Evolutionary conservation across 176 grass and related monocot genomes (phyloP), one percentile per base, ranked within the genome.

Genomic region (Musa schizocarpa): DNA sequence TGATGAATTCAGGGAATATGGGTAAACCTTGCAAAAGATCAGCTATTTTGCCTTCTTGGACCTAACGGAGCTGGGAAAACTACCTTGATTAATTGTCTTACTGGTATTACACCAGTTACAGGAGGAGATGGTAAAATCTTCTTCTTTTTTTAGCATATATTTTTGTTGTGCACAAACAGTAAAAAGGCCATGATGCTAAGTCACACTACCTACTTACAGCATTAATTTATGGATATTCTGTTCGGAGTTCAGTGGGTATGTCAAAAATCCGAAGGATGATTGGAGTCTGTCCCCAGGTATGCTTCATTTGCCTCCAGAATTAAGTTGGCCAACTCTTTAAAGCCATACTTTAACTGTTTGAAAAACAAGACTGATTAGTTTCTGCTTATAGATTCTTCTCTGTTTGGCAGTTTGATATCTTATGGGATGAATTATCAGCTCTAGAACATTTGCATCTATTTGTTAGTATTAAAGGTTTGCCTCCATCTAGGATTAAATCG

Each of bases 21-120:
- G 95, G 86, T 98, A 69, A 98, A 93, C 79, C 69, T 98, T 76
- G 86, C 87, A 57, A 93, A 91, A 82, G 88, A 98, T 65, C 95
- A 98, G 74, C 69, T 98, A 16, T 98, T 98, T 82, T 93, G 95
- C 81, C 84, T 98, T 74, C 95, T 98, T 82, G 95, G 90, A 24
- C 90, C 95, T 9, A 93, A 98, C 74, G 95, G 90, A 84, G 95
- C 95, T 58, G 95, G 95, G 80, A 98, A 98, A 84, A 98, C 95
- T 76, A 98, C 95, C 65, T 82, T 89, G 50, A 98, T 93, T 71
- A 91, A 84, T 77, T 98, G 95, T 78, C 78, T 93, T 77, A 98
- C 95, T 63, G 95, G 95, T 65, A 91, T 98, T 78, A 98, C 95
- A 69, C 95, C 95, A 73, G 80, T 94, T 67, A 94, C 95, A 52